Conservation (phyloP, 2,329 filamentous ascomycete species). For the Fusarium sp. region DNA sequence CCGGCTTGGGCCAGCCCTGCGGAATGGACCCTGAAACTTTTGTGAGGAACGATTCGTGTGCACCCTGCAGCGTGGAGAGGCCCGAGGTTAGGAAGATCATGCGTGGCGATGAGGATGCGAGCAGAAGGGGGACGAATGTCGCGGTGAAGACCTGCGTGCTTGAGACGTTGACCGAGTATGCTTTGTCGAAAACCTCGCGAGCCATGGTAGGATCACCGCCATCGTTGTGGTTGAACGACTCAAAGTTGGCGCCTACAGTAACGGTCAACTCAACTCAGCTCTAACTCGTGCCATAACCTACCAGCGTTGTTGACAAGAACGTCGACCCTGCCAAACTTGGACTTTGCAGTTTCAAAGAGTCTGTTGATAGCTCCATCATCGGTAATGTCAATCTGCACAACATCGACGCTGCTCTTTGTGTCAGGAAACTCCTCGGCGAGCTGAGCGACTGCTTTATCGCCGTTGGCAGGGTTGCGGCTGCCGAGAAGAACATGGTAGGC, state of each 20-base stretch:
- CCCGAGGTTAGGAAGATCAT: slow-evolving; percentile 64
- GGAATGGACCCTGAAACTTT: slow-evolving; percentile 43
- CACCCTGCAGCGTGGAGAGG: slow-evolving; percentile 56
- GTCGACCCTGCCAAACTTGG: slow-evolving; percentile 62
- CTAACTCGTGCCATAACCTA: slow-evolving; percentile 34
- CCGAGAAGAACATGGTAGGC: slow-evolving; percentile 71
- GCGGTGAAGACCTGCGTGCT: slow-evolving; percentile 60
- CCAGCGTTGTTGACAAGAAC: slow-evolving; percentile 71
- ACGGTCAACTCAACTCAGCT: not conserved
- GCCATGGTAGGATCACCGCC: slow-evolving; percentile 46
- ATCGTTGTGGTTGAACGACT: slow-evolving; percentile 50
- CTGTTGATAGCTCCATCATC: slow-evolving; percentile 65
- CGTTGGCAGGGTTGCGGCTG: slow-evolving; percentile 65
- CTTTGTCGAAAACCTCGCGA: slow-evolving; percentile 60
- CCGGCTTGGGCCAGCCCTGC: slow-evolving; percentile 65
- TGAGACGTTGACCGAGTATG: slow-evolving; percentile 65
- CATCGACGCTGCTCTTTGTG: slow-evolving; percentile 58
- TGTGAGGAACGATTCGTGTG: slow-evolving; percentile 46
- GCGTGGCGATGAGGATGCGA: slow-evolving; percentile 58
- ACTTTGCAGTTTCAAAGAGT: slow-evolving; percentile 59
- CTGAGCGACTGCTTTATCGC: slow-evolving; percentile 59
- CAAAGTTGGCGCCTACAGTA: slow-evolving; percentile 59
- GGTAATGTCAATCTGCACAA: slow-evolving; percentile 66
- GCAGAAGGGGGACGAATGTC: slow-evolving; percentile 60
- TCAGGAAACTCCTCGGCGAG: slow-evolving; percentile 58